Base-by-base conservation (phyloP, 805 yeast genomes). In the Pichia cephalocereana region DNA sequence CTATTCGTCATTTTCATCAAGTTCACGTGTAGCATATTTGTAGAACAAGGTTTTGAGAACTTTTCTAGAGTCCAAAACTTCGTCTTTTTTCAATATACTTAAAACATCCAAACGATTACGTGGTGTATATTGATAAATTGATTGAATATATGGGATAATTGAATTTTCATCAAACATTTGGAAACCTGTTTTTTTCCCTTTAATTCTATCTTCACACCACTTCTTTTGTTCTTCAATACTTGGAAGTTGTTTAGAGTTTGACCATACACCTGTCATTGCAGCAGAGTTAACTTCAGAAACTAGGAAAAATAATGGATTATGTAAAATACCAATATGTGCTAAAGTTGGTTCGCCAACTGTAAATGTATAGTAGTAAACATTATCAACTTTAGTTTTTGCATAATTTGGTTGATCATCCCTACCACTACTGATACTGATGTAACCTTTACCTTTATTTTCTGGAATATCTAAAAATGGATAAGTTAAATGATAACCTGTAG, bases 201-300 rank as follows among this genome's bases (percentile, higher is more conserved):
- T 46, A 19, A 51, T 40, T 38, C 55, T 46, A 11, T 49, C 40
- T 39, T 50, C 43, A 27, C 53, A 46, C 59, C 59, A 55, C 36
- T 46, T 36, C 17, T 41, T 41, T 44, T 55, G 59, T 11, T 47
- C 47, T 14, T 52, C 50, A 8, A 57, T 54, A 0, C 71, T 43
- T 3, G 82, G 81, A 30, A 76, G 57, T 12, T 52, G 14, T 19
- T 57, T 61, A 30, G 60, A 58, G n/a, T 51, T 45, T 2, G 77
- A 65, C 82, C 81, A 77, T 12, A 75, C 74, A 8, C 82, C 82
- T 11, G 79, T 77, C 40, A 77, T 62, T 0, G 79, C 77, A 14
- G 78, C 73, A 1, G 79, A 73, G 46, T 67, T 62, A 0, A 75
- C 64, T 53, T 77, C 83, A 47, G 77, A 71, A 7, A 72, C 66